Base-by-base conservation (phyloP, 1,139 yeast species). In the Debaryomyces sp. region DNA sequence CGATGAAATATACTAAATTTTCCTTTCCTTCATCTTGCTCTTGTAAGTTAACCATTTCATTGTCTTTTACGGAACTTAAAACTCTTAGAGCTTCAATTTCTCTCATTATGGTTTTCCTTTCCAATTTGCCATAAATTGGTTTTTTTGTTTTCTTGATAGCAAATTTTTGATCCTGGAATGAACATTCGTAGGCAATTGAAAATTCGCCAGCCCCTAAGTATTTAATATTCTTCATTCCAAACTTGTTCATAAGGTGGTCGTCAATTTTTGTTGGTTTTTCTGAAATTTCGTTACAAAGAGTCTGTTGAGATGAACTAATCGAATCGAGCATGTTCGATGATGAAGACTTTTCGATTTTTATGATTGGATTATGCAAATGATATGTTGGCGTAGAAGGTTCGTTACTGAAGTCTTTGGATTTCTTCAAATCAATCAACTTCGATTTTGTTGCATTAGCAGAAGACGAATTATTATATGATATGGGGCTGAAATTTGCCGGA, bases 191-290 rank as follows among this genome's bases (percentile, higher is more conserved):
- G 10, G 96, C 98, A 41, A 84, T 75, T 3, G 97, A 89, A 62
- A 94, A 94, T 65, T 90, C 96, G 18, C 99, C 98, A 37, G 81
- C 74, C 4, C 96, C 97, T 45, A 91, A 75, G 44, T 85, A 69
- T 46, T 80, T 78, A 42, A 92, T 90, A 56, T 84, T 81, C 47
- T 81, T 66, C 59, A 62, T 68, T 1, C 84, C 89, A 68, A 92
- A 92, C 63, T 85, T 83, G 32, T 83, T 77, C 41, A 79, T 70
- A 51, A 90, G 73, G 61, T 84, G 89, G 40, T 80, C 80, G 59
- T 86, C 90, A 22, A 77, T 64, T 41, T 63, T 68, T 5, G 62
- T 48, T 30, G 45, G 44, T 33, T 15, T 15, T 15, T 43, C 48
- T 7, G 37, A 18, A 8, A 21, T 22, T 15, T 39, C 44, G 33